Base-by-base conservation (phyloP, 2,329 filamentous ascomycete species). In the Leptographium lundbergii region DNA sequence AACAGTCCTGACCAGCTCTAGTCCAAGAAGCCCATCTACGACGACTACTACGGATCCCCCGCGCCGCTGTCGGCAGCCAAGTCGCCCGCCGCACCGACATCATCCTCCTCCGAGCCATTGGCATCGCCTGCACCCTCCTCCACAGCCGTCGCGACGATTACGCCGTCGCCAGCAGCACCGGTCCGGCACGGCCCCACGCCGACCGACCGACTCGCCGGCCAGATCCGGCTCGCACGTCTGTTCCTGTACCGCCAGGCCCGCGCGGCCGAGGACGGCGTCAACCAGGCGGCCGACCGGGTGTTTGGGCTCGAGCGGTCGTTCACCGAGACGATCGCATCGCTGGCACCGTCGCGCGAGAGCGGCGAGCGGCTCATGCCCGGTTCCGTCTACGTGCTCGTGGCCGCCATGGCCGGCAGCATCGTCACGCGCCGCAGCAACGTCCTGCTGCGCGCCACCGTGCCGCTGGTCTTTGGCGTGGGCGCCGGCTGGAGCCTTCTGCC, bases 391-490 rank as follows among this genome's bases (percentile, higher is more conserved):
- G 91, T 97, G 54, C 81, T 96, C 34, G 91, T 99, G 54, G 87
- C 91, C 50, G 86, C 89, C 67, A 96, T 99, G 91, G 89, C 94
- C 42, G 94, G 92, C 66, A 91, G 85, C 72, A 97, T 99, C 70
- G 77, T 96, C 59, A 84, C 89, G 59, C 85, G 92, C 63, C 95
- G 95, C 77, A 85, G 92, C 66, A 91, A 88, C 72, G 80, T 97
- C 63, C 71, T 96, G 63, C 76, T 99, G 58, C 85, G 94, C 65
- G 85, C 86, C 58, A 77, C 85, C 2, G 80, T 88, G 2, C 94
- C 94, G 13, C 73, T 92, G 56, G 85, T 86, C 24, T 83, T 96
- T 51, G 94, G 91, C 65, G 76, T 95, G 63, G 85, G 85, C 59
- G 88, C 91, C 59, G 91, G 89, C 61, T 94, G 91, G 84, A 78